Conservation (phyloP, 106 monocot genomes). For the Acanthochlamys bracteata region DNA sequence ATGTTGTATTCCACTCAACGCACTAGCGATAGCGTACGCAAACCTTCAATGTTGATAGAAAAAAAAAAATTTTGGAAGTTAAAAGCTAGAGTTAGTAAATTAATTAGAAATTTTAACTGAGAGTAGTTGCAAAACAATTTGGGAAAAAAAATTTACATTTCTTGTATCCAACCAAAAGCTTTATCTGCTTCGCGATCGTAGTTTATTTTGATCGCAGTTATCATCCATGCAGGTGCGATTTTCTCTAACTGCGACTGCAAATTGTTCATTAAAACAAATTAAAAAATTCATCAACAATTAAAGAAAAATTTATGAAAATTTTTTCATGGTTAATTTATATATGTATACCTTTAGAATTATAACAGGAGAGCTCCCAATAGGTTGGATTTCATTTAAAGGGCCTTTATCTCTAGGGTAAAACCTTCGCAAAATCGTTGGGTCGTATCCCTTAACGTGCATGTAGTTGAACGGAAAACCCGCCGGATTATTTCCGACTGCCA, state of each 20-base stretch:
- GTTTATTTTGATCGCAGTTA: slow-evolving; percentile 78
- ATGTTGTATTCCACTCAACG: slow-evolving; percentile 17
- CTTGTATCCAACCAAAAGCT: slow-evolving; percentile 88
- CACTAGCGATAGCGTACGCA: slow-evolving; percentile 24
- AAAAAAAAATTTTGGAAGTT: too few species aligned
- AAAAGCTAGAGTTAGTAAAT: too few species aligned
- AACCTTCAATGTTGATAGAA: slow-evolving; percentile 16
- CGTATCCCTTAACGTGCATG: slow-evolving; percentile 53
- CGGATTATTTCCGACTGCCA: slow-evolving; percentile 44
- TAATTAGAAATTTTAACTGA: too few species aligned
- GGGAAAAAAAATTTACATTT: slow-evolving; percentile 39
- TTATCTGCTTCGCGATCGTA: slow-evolving; percentile 74
- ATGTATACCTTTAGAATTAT: slow-evolving; percentile 67
- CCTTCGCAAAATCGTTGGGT: slow-evolving; percentile 57
- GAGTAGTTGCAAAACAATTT: not conserved
- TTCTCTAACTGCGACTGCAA: slow-evolving; percentile 65
- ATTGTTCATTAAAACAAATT: too few species aligned
- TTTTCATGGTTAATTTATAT: too few species aligned
- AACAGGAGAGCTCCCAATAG: slow-evolving; percentile 86
- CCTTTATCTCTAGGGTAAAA: slow-evolving; percentile 71
- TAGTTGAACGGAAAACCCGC: slow-evolving; percentile 78
- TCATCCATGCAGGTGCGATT: slow-evolving; percentile 98
- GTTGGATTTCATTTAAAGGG: slow-evolving; percentile 55
- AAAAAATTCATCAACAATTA: too few species aligned
- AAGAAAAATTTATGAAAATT: too few species aligned